Percentiles rank a stretch among this genome's conserved stretches.
These are phyloP conservation scores for Aspergillus intermedius DNA, from an alignment of 2,329 filamentous ascomycete genomes.

Conservation along the genomic window DNA sequence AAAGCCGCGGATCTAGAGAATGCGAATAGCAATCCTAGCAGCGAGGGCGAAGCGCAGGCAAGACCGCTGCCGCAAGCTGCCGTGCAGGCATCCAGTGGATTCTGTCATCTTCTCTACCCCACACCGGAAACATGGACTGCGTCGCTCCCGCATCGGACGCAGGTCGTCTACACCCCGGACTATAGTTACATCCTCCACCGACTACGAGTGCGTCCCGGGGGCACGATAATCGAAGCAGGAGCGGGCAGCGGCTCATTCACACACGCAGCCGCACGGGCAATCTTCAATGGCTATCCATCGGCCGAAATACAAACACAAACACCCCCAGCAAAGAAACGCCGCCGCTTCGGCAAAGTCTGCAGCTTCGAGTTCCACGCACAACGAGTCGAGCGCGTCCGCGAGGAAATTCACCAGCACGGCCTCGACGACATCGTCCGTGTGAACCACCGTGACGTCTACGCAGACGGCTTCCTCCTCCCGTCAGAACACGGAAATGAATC, in stretches of 20 bases:
- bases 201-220: slow-evolving; percentile 41
- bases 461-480: slow-evolving; percentile 40
- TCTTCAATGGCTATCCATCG: slow-evolving; percentile 41
- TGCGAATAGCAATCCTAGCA: slow-evolving; percentile 9
- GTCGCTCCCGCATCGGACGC: slow-evolving; percentile 46
- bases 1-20: slow-evolving; percentile 39
- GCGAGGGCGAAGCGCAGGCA: slow-evolving; percentile 18
- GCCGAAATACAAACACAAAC: slow-evolving; percentile 1
- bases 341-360: slow-evolving; percentile 39
- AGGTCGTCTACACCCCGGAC: slow-evolving; percentile 49
- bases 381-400: slow-evolving; percentile 34
- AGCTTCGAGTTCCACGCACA: slow-evolving; percentile 47
- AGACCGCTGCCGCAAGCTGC: slow-evolving; percentile 23
- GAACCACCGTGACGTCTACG: slow-evolving; percentile 45
- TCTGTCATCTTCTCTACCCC: slow-evolving; percentile 43
- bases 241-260: slow-evolving; percentile 49
- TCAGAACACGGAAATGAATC: slow-evolving; percentile 19
- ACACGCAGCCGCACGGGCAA: slow-evolving; percentile 44
- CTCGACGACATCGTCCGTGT: slow-evolving; percentile 40
- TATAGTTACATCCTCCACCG: slow-evolving; percentile 48
- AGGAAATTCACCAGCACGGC: slow-evolving; percentile 40
- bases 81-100: slow-evolving; percentile 40
- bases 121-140: slow-evolving; percentile 47
- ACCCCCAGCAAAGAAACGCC: slow-evolving; percentile 16
- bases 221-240: slow-evolving; percentile 45